A percentile compares a stretch with the other conserved stretches of the same genome.
Evolutionary conservation across 75 land plant species (phyloP).

Genomic region (Adiantum capillusveneris): DNA sequence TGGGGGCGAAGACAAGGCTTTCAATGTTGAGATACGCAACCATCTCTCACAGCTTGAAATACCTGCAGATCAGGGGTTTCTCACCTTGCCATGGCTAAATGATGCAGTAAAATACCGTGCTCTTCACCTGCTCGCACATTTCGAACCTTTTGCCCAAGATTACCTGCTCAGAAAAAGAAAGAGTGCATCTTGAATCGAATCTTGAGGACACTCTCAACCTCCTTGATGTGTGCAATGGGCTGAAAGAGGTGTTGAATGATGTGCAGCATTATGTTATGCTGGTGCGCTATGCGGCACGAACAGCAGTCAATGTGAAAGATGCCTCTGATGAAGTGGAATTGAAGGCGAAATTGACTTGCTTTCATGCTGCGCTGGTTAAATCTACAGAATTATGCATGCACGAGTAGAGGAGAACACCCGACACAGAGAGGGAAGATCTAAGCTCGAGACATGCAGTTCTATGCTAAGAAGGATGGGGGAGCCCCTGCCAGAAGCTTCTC

Average conservation of each 20-base stretch:
- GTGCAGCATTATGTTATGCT: conserved; percentile 10
- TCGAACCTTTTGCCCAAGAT: conserved; percentile 16
- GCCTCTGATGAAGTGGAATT: neutral
- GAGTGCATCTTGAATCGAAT: conserved; percentile 17
- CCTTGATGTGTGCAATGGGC: conserved; percentile 24
- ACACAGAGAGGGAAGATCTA: neutral
- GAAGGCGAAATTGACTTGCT: conserved; percentile 7
- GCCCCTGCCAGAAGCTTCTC: neutral
- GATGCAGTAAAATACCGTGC: too few species aligned
- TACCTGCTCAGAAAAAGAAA: neutral
- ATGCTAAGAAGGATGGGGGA: conserved; percentile 21
- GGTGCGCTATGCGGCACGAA: neutral
- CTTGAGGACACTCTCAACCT: conserved; percentile 22
- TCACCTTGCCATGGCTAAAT: too few species aligned
- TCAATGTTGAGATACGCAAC: too few species aligned
- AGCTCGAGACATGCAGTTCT: conserved; percentile 27
- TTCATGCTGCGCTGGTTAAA: neutral
- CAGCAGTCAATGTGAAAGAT: neutral
- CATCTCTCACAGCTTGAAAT: too few species aligned
- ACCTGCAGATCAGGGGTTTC: too few species aligned
- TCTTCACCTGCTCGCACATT: conserved; percentile 4
- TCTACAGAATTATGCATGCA: conserved; percentile 2
- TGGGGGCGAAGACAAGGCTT: too few species aligned
- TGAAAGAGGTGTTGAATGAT: conserved; percentile 15
- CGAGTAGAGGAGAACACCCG: conserved; percentile 3